A percentile compares a stretch with the other conserved stretches of the same genome.
Evolutionary conservation across 495 filamentous ascomycete species (phyloP).

Genomic region (Penicillium salamii): DNA sequence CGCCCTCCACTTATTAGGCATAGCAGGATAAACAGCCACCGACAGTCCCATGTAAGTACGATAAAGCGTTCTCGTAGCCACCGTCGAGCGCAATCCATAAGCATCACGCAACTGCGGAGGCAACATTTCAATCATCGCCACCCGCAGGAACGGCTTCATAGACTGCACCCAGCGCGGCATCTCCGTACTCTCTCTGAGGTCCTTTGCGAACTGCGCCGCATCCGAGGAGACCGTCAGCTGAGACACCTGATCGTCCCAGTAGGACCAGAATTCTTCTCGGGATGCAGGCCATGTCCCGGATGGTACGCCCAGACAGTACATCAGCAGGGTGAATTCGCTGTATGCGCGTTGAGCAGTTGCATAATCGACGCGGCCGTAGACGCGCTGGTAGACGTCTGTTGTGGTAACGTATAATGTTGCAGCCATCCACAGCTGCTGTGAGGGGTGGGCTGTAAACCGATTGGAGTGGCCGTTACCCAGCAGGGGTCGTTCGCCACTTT

Average conservation of each 20-base stretch:
- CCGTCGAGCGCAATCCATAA: slow-evolving; percentile 38
- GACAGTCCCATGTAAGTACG: slow-evolving; percentile 36
- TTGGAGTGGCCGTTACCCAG: slow-evolving; percentile 20
- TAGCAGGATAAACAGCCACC: slow-evolving; percentile 36
- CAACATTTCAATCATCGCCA: slow-evolving; percentile 40
- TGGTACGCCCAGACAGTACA: slow-evolving; percentile 28
- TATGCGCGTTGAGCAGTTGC: slow-evolving; percentile 37
- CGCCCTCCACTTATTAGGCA: slow-evolving; percentile 31
- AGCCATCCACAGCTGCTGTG: slow-evolving; percentile 35
- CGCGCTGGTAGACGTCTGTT: slow-evolving; percentile 44
- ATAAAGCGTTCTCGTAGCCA: slow-evolving; percentile 31
- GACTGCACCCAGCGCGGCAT: slow-evolving; percentile 34
- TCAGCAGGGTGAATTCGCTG: slow-evolving; percentile 33
- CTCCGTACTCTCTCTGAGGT: slow-evolving; percentile 24
- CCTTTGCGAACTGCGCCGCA: slow-evolving; percentile 33
- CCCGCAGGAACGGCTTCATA: slow-evolving; percentile 35
- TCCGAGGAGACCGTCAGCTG: slow-evolving; percentile 30
- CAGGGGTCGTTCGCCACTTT: slow-evolving; percentile 24
- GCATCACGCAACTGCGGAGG: slow-evolving; percentile 35
- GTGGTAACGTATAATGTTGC: slow-evolving; percentile 42
- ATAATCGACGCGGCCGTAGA: slow-evolving; percentile 37
- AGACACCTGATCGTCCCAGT: slow-evolving; percentile 39
- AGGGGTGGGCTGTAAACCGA: slow-evolving; percentile 25
- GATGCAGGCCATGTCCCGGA: slow-evolving; percentile 31
- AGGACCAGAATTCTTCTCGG: slow-evolving; percentile 37